A percentile compares a stretch with the other conserved stretches of the same genome.
These are phyloP conservation scores for Rhizopus delemar DNA, from an alignment of 371 early-diverging fungal species.

Conservation along the genomic window DNA sequence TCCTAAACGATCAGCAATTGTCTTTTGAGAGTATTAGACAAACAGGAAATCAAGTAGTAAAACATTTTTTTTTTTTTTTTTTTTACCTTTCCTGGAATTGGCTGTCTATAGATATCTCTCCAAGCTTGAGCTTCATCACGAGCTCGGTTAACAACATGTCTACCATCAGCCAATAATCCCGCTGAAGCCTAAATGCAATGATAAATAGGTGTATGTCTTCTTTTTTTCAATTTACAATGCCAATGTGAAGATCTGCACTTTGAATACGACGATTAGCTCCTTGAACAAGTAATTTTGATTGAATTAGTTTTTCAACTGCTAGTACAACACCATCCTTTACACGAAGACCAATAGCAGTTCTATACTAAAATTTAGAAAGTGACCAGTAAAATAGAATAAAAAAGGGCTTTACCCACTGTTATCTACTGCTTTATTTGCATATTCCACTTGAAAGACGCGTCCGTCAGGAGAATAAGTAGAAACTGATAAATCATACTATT, in stretches of 20 bases:
- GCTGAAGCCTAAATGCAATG: constrained; percentile 74
- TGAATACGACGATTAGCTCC: constrained; percentile 91
- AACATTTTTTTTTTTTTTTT: not conserved
- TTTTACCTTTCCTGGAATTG: constrained; percentile 80
- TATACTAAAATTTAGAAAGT: not conserved
- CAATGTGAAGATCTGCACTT: constrained; percentile 90
- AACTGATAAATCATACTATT: constrained; percentile 94
- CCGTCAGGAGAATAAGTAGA: constrained; percentile 99
- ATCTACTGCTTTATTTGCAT: constrained; percentile 97
- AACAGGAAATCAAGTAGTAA: not conserved
- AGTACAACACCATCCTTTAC: constrained; percentile 95
- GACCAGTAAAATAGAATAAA: not conserved
- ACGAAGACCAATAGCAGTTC: constrained; percentile 93
- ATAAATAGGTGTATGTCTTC: not conserved
- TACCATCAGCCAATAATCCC: constrained; percentile 94
- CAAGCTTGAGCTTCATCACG: constrained; percentile 92
- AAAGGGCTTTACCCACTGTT: constrained; percentile 84
- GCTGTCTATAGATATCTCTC: constrained; percentile 82
- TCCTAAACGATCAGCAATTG: constrained; percentile 91
- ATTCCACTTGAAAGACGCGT: constrained; percentile 97
- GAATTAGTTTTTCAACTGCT: constrained; percentile 93
- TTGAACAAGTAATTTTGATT: constrained; percentile 92
- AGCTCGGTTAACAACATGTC: constrained; percentile 86
- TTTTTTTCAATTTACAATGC: constrained; percentile 65
- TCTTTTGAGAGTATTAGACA: constrained; percentile 37